Conservation (phyloP, 805 yeast species). For the Grigorovia jiainica region DNA sequence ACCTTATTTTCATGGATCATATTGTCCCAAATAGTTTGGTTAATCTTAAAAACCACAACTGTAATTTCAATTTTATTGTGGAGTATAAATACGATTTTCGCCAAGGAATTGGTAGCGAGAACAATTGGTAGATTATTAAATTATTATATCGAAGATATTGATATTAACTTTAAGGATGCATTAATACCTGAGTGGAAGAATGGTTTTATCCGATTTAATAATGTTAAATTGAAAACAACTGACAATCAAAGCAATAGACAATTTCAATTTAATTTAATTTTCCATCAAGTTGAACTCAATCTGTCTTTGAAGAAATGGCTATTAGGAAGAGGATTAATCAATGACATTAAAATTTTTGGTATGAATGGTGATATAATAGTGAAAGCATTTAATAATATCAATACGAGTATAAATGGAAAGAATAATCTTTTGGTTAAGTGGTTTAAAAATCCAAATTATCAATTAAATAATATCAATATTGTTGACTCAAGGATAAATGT, state of each 20-base stretch:
- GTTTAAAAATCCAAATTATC: slow-evolving; percentile 31
- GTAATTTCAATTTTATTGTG: slow-evolving; percentile 72
- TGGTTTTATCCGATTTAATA: slow-evolving; percentile 70
- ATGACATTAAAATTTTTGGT: slow-evolving; percentile 71
- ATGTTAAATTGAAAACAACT: slow-evolving; percentile 56
- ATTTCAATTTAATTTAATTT: slow-evolving; percentile 66
- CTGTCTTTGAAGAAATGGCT: slow-evolving; percentile 80
- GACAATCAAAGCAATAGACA: slow-evolving; percentile 18
- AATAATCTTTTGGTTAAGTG: slow-evolving; percentile 19
- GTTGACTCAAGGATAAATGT: slow-evolving; percentile 23
- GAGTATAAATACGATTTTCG: slow-evolving; percentile 71
- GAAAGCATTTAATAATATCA: slow-evolving; percentile 45
- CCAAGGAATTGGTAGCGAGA: slow-evolving; percentile 81
- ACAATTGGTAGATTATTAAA: slow-evolving; percentile 71
- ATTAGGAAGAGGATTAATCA: slow-evolving; percentile 73
- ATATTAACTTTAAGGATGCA: slow-evolving; percentile 79
- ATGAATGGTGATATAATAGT: slow-evolving; percentile 46
- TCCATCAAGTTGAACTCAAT: slow-evolving; percentile 73
- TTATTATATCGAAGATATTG: slow-evolving; percentile 49
- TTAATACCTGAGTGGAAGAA: slow-evolving; percentile 88
- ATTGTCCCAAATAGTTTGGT: slow-evolving; percentile 72
- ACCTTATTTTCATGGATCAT: slow-evolving; percentile 88
- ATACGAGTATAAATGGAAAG: slow-evolving; percentile 31
- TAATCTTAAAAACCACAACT: slow-evolving; percentile 82
- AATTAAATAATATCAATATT: slow-evolving; percentile 35